Base-by-base conservation (phyloP, 768 basidiomycete genomes). In the Termitomyces sp. region DNA sequence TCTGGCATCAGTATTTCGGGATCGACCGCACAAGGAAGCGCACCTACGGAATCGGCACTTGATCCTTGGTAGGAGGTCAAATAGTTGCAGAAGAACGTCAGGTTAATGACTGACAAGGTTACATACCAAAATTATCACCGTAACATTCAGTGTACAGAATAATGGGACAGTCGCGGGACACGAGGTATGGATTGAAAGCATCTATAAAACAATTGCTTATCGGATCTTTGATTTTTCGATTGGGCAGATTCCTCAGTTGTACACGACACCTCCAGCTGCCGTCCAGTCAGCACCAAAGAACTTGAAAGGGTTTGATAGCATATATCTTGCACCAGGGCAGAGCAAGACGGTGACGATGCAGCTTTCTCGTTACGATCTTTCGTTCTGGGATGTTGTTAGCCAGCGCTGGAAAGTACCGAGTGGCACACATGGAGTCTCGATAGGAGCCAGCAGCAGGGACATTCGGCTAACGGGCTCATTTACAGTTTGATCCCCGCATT, bases 361-460 rank as follows among this genome's bases (percentile, higher is more conserved):
- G 49, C 71, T 84, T 22, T 76, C 79, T 5, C 74, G 80, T 22
- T 80, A 80, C 58, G 78, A 81, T 61, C 72, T 85, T 47, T 76
- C 80, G 0, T 75, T 81, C 14, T 87, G 81, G 81, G 75, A 82
- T 63, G 79, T 81, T 22, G 68, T 68, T 13, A 69, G 69, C 16
- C 83, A 86, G 67, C 70, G 75, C n/a, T 87, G 85, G 84, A 66
- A 72, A 43, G 71, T 84, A 8, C 81, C 82, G 1, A 68, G 69
- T 5, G 84, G 84, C 3, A 69, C 65, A 9, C 79, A 78, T 51
- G 76, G 74, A 4, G 71, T 80, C 40, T 70, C 71, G 8, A 71
- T 81, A 56, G 84, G 82, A 8, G 76, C 79, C 20, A 81, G 78
- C 61, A 80, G 78, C 60, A 65, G 81, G 36, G 79, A 81, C 63